phyloP scores from a whole-genome alignment of 2,329 filamentous ascomycete genomes.

The Fusarium chuoi region DNA sequence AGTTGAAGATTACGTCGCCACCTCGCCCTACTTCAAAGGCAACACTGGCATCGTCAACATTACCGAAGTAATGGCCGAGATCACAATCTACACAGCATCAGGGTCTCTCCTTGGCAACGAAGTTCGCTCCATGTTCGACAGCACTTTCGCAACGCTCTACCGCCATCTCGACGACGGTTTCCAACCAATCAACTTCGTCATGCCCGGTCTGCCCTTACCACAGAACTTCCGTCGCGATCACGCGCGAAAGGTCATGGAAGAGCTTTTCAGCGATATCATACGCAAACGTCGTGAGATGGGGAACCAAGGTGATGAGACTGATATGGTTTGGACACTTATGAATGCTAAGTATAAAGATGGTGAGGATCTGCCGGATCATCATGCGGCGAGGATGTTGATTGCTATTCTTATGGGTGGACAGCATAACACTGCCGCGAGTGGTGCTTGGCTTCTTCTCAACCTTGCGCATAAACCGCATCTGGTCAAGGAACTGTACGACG shows the following conservation, averaged over 20 bases:
- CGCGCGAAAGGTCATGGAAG: constrained; percentile 81
- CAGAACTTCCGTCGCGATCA: constrained; percentile 84
- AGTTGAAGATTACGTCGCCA: constrained; percentile 76
- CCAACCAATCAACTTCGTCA: constrained; percentile 86
- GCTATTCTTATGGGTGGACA: constrained; percentile 91
- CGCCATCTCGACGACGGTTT: constrained; percentile 92
- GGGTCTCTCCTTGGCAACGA: constrained; percentile 85
- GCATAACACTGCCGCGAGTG: constrained; percentile 85
- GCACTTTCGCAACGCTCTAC: constrained; percentile 81
- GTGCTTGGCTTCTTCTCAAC: constrained; percentile 84
- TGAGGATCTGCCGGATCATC: constrained; percentile 76
- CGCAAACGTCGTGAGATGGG: constrained; percentile 68
- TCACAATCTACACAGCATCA: constrained; percentile 91
- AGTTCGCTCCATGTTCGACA: constrained; percentile 82
- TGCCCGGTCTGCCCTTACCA: constrained; percentile 86
- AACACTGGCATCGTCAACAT: constrained; percentile 76
- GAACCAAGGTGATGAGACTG: constrained; percentile 64
- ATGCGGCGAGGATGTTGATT: constrained; percentile 92
- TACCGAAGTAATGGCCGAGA: constrained; percentile 79
- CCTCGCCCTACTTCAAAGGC: constrained; percentile 72
- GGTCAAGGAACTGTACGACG: constrained; percentile 80
- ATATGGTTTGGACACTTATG: constrained; percentile 94
- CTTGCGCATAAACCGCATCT: constrained; percentile 82
- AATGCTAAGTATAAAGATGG: constrained; percentile 85
- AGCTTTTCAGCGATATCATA: constrained; percentile 84